Conservation (phyloP, 495 filamentous ascomycete genomes). For the Lasiosphaeria hispida region DNA sequence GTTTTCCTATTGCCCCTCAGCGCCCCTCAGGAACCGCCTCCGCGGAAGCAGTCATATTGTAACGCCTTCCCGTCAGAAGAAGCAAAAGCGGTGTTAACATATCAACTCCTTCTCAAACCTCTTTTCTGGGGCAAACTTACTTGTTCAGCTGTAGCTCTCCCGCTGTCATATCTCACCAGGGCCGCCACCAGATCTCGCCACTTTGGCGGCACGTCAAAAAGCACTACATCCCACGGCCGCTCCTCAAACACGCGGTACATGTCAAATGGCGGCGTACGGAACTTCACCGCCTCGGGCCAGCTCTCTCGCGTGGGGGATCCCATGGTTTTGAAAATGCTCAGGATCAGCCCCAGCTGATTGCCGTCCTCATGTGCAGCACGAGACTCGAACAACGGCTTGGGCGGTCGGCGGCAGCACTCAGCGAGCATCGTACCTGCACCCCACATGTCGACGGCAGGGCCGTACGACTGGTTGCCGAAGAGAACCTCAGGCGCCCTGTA, state of each 20-base stretch:
- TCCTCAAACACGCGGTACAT: slow-evolving; percentile 49
- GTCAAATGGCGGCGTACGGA: slow-evolving; percentile 52
- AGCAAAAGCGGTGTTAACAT: background rate
- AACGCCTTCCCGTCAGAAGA: slow-evolving; percentile 2
- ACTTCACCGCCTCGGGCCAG: slow-evolving; percentile 65
- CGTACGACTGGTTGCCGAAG: slow-evolving; percentile 78
- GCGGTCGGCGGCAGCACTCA: slow-evolving; percentile 56
- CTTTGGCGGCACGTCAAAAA: slow-evolving; percentile 13
- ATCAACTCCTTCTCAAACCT: background rate
- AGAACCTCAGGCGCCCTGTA: slow-evolving; percentile 90
- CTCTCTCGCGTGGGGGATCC: slow-evolving; percentile 73
- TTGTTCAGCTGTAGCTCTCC: slow-evolving; percentile 19
- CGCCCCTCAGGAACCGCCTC: background rate
- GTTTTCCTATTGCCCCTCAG: background rate
- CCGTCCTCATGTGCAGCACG: slow-evolving; percentile 71
- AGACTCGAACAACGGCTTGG: slow-evolving; percentile 68
- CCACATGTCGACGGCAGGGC: slow-evolving; percentile 78
- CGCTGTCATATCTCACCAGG: slow-evolving; percentile 18
- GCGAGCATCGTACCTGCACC: slow-evolving; percentile 81
- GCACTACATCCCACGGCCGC: slow-evolving; percentile 21
- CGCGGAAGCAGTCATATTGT: slow-evolving; percentile 1
- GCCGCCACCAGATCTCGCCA: slow-evolving; percentile 21
- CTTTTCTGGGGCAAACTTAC: slow-evolving; percentile 4
- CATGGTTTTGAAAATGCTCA: slow-evolving; percentile 83
- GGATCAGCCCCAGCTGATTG: slow-evolving; percentile 85